Evolutionary conservation across 306 rosid species (phyloP), one percentile per base, ranked within the genome.

Genomic region (Rosa chinensis): DNA sequence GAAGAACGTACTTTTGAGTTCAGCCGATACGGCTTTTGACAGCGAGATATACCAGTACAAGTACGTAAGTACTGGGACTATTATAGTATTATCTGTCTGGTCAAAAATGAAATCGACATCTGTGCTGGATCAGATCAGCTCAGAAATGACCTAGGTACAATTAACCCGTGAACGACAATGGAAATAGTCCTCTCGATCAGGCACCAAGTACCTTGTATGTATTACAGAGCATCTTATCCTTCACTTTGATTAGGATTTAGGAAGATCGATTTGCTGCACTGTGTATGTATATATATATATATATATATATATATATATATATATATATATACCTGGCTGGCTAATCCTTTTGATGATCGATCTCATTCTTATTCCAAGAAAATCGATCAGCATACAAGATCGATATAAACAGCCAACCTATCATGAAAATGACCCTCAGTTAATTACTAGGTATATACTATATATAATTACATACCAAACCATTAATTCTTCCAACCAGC

Each of bases 191-290:
- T 52, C 47, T 52, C n/a, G n/a, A 5, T 16, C 58, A 52, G 16
- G 58, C 17, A 1, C 58, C 21, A 17, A 52, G 58, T 50, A 52
- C 58, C 58, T 52, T 52, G 58, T 52, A 14, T 52, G 58, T 9
- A 52, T 17, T 18, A 50, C n/a, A 52, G 21, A 52, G 58, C 17
- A 49, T 50, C 18, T 14, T 16, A 50, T 14, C 56, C 20, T 50
- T 50, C 45, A 0, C 58, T 52, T 10, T 52, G 63, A 72, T 32
- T 10, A 35, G 10, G 47, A 35, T 52, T 32, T 10, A 35, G 10
- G 47, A 35, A 21, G 63, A n/a, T 58, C 63, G 35, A 73, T 73
- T 72, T 52, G 64, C 49, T 47, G 50, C 75, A 25, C 17, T 52
- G 21, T 18, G 2, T 16, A 20, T 52, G 21, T 17, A 1, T 42